Evolutionary conservation across 2,329 filamentous ascomycete species (phyloP).

Genomic region (Chaetoscypha palmicola): DNA sequence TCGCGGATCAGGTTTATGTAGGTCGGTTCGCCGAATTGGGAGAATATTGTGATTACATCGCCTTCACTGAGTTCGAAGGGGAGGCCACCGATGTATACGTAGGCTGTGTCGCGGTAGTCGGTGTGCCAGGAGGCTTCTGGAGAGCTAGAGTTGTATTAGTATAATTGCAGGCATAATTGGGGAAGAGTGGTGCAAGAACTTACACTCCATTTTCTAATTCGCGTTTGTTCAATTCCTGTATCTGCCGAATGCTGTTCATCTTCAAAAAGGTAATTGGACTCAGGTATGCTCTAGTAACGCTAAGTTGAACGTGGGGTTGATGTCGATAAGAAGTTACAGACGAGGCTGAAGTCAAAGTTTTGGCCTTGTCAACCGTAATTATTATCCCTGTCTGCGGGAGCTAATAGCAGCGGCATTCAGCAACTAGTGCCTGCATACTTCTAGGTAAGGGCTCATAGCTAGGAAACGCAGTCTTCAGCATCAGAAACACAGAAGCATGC

Average conservation of each 20-base stretch:
- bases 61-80: conserved; percentile 91
- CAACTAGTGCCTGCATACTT: too few relatives aligned
- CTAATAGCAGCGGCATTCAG: background rate
- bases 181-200: conserved; percentile 32
- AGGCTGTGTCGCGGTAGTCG: conserved; percentile 96
- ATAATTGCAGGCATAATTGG: too few relatives aligned
- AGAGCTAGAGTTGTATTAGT: conserved; percentile 42
- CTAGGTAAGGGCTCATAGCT: too few relatives aligned
- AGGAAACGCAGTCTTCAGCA: too few relatives aligned
- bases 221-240: conserved; percentile 86
- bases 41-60: conserved; percentile 93
- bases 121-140: conserved; percentile 91
- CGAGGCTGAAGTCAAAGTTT: conserved; percentile 6
- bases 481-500: too few relatives aligned
- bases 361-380: background rate
- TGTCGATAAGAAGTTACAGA: background rate
- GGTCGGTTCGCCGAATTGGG: conserved; percentile 90
- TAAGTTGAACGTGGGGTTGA: background rate
- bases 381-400: too few relatives aligned
- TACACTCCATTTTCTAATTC: conserved; percentile 85
- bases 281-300: background rate
- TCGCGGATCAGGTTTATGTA: conserved; percentile 89
- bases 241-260: conserved; percentile 93
- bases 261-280: conserved; percentile 15
- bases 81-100: conserved; percentile 90